Conservation (phyloP, 2,329 filamentous ascomycete genomes). For the Teratosphaeria viscida region DNA sequence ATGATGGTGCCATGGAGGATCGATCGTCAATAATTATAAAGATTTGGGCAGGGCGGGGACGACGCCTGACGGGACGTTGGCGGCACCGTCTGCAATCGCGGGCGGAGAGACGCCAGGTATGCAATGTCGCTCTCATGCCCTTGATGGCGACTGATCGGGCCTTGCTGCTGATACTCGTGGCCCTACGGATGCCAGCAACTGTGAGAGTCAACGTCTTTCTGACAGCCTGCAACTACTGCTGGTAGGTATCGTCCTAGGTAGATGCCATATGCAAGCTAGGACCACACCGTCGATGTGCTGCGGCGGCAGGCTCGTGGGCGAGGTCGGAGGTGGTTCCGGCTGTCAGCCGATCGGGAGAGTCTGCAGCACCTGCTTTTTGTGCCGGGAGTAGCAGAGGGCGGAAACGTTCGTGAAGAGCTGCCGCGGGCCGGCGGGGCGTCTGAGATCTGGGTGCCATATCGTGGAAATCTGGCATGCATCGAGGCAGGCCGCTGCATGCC, state of each 20-base stretch:
- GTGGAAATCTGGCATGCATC: too few relatives aligned
- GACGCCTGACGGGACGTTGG: constrained; percentile 20
- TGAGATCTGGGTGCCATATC: neutral
- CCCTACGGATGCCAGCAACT: neutral
- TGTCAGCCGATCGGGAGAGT: constrained; percentile 20
- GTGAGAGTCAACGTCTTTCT: neutral
- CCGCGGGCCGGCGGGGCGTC: neutral
- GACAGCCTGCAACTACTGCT: neutral
- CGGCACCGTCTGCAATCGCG: constrained; percentile 24
- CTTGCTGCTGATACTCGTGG: neutral
- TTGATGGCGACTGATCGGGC: neutral
- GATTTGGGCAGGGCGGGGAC: constrained; percentile 25
- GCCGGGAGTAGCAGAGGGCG: constrained; percentile 26
- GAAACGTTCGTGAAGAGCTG: constrained; percentile 13
- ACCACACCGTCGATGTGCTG: neutral
- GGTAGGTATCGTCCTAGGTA: neutral
- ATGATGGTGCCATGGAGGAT: neutral
- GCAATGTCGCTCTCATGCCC: neutral
- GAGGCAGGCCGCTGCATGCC: neutral
- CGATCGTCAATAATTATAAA: constrained; percentile 30
- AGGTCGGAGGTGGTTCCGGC: constrained; percentile 9
- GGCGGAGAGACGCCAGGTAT: neutral
- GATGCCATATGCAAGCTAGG: neutral
- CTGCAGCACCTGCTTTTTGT: constrained; percentile 23
- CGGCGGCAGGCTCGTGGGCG: constrained; percentile 11